Conservation (phyloP, 2,329 filamentous ascomycete genomes). For the Zasmidium citrigriseum region DNA sequence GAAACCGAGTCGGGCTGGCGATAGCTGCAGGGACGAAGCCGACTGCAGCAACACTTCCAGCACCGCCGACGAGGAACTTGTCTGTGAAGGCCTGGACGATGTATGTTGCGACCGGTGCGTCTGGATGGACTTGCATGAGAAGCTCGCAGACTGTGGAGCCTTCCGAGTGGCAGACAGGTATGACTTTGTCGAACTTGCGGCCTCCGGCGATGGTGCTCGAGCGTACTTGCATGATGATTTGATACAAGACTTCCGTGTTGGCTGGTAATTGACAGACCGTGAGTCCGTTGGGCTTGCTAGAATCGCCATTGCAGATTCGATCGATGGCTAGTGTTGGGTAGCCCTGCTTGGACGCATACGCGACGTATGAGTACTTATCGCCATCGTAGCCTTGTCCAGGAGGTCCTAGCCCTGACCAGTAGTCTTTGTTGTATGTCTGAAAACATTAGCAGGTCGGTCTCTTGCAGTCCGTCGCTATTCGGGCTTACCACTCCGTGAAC, state of each 20-base stretch:
- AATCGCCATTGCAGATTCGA: conserved; percentile 2
- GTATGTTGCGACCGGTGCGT: too few relatives aligned
- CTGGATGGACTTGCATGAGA: too few relatives aligned
- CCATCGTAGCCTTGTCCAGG: neutral
- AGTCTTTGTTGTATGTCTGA: neutral
- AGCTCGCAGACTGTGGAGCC: too few relatives aligned
- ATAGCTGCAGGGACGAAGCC: too few relatives aligned
- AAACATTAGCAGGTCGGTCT: neutral
- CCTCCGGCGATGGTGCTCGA: too few relatives aligned
- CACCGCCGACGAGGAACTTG: too few relatives aligned
- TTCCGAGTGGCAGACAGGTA: too few relatives aligned
- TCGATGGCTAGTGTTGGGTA: conserved; percentile 5
- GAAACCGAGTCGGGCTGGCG: too few relatives aligned
- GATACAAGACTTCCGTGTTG: neutral
- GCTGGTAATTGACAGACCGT: neutral
- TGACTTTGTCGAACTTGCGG: too few relatives aligned
- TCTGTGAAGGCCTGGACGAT: too few relatives aligned
- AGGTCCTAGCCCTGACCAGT: neutral
- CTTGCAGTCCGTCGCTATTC: neutral
- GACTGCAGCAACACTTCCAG: too few relatives aligned
- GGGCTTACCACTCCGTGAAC: neutral
- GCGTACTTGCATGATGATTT: too few relatives aligned
- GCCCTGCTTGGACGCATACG: conserved; percentile 1
- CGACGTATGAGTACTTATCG: neutral
- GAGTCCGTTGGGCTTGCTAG: neutral